Evolutionary conservation across 768 basidiomycete genomes (phyloP).

Genomic region (Ramaria sp.): DNA sequence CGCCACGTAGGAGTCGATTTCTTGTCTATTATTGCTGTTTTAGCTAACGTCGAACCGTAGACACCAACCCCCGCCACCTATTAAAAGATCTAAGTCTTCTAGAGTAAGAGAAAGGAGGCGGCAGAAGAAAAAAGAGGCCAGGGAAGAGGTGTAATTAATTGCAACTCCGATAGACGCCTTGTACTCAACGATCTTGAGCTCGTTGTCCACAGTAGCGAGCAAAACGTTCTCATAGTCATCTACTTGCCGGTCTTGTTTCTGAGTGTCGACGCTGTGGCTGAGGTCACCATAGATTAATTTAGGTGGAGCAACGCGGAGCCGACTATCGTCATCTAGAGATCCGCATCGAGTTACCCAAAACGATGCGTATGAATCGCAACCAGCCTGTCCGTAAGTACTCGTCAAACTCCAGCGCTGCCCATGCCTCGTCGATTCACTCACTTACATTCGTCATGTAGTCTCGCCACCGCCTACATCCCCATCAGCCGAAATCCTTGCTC

Average conservation of each 20-base stretch:
- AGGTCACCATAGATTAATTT: neutral
- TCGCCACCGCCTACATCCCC: slow-evolving; percentile 17
- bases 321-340: slow-evolving; percentile 2
- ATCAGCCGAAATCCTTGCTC: slow-evolving; percentile 25
- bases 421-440: neutral
- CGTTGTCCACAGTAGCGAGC: neutral
- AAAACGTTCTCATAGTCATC: neutral
- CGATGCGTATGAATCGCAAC: slow-evolving; percentile 2
- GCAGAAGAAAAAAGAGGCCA: neutral
- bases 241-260: neutral
- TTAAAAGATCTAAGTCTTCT: slow-evolving; percentile 9
- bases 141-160: neutral
- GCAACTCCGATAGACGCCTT: slow-evolving; percentile 9
- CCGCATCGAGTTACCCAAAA: slow-evolving; percentile 7
- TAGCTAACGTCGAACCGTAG: slow-evolving; percentile 23
- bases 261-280: neutral
- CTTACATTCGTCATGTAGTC: neutral
- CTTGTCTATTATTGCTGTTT: slow-evolving; percentile 9
- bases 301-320: neutral
- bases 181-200: neutral
- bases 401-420: neutral
- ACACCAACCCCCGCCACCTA: slow-evolving; percentile 30
- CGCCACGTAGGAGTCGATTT: slow-evolving; percentile 37
- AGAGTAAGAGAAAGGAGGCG: slow-evolving; percentile 6
- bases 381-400: slow-evolving; percentile 1